Evolutionary conservation across 208 protist genomes (phyloP), one percentile per base, ranked within the genome.

Genomic region (Leishmania braziliensis): DNA sequence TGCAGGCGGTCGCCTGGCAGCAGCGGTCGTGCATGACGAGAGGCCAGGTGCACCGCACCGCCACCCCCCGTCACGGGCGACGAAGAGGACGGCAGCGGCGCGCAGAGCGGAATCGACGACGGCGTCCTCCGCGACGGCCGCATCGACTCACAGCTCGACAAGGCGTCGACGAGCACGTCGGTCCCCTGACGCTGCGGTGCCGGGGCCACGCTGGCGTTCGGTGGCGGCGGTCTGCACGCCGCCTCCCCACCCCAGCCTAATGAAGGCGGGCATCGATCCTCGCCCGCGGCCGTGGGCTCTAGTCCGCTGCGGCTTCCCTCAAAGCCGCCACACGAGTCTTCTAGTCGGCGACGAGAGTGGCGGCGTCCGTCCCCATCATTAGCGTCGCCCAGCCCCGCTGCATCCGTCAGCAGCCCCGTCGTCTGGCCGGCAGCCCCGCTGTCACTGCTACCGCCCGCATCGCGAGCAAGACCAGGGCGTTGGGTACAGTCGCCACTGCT

Each of bases 131-230:
- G 60, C n/a, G 43, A 65, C 5, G 65, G 66, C 20, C 66, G 75
- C 54, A 84, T 70, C 0, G 80, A 79, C 26, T 75, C 80, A 43
- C 62, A 54, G 75, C 46, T 84, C 0, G 60, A n/a, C 0, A 84
- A 46, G 2, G 65, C 12, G 51, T 76, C 43, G 3, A 66, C 51
- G 5, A 58, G n/a, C 23, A 75, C 80, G 29, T 75, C 65, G 63
- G 63, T 36, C 18, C 3, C 23, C 39, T 73, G 71, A 2, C 33
- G 18, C 65, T 70, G 65, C 29, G 36, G 50, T 12, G 50, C 5
- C 50, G 10, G 65, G 5, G 66, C 77, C 23, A 33, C 54, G 33
- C 33, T 3, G 23, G 77, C 39, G 36, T 18, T 58, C 53, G 53
- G 60, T 29, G n/a, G 63, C 10, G 14, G 69, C 20, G 12, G 78